Conservation (phyloP, 768 basidiomycete genomes). For the Pleurotus pulmonarius region DNA sequence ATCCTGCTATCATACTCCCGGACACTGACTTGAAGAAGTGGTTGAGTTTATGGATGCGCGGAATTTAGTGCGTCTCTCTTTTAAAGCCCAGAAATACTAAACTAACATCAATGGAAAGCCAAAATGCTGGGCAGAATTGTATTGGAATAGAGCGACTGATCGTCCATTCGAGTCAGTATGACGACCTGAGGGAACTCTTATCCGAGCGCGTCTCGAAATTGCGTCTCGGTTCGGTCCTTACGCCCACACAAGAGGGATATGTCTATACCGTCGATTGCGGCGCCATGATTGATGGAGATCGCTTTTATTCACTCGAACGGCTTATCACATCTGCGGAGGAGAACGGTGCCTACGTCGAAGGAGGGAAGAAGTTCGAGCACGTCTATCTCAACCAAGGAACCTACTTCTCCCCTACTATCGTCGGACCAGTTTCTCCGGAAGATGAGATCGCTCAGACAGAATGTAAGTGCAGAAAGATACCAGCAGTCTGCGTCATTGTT, state of each 20-base stretch:
- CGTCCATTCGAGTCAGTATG: slow-evolving; percentile 75
- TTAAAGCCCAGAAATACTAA: background rate
- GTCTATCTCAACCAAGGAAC: slow-evolving; percentile 66
- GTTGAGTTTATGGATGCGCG: slow-evolving; percentile 83
- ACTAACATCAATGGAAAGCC: slow-evolving; percentile 40
- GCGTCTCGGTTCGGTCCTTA: slow-evolving; percentile 75
- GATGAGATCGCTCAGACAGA: slow-evolving; percentile 82
- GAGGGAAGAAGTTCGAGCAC: slow-evolving; percentile 66
- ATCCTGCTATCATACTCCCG: slow-evolving; percentile 87
- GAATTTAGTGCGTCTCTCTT: slow-evolving; percentile 68
- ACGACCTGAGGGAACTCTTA: slow-evolving; percentile 67
- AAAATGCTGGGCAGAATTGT: slow-evolving; percentile 94
- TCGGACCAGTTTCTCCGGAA: slow-evolving; percentile 67
- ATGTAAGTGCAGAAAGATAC: slow-evolving; percentile 42
- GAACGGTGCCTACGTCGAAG: slow-evolving; percentile 61
- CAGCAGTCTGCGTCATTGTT: background rate
- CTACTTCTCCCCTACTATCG: slow-evolving; percentile 85
- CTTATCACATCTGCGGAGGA: slow-evolving; percentile 68
- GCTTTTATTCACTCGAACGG: slow-evolving; percentile 65
- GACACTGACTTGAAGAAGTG: slow-evolving; percentile 80
- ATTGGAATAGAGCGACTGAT: slow-evolving; percentile 94
- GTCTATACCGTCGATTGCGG: slow-evolving; percentile 80
- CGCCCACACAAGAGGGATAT: slow-evolving; percentile 62
- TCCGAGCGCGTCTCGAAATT: slow-evolving; percentile 61
- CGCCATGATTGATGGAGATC: slow-evolving; percentile 75